Evolutionary conservation across 352 stramenopile species (phyloP).

Genomic region (Thraustochytrium sp.): DNA sequence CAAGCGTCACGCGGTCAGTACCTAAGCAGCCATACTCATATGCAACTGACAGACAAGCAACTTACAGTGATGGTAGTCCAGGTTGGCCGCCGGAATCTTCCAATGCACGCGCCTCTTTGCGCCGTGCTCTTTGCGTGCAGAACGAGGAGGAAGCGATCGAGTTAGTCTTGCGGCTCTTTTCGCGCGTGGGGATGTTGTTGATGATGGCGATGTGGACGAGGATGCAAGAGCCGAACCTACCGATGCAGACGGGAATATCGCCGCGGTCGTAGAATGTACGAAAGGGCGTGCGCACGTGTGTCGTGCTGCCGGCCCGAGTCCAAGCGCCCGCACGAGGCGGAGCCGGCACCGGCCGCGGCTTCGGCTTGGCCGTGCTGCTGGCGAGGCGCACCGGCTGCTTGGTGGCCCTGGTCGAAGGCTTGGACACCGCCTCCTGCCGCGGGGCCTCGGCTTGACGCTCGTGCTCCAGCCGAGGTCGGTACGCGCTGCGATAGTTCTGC

Average conservation of each 20-base stretch:
- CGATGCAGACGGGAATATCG: slow-evolving; percentile 55
- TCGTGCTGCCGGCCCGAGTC: neutral
- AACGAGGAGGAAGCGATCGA: neutral
- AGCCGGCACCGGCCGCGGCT: neutral
- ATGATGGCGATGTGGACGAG: too few relatives aligned
- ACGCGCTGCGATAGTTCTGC: neutral
- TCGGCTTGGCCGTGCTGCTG: slow-evolving; percentile 8
- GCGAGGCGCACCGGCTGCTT: neutral
- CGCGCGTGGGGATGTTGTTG: too few relatives aligned
- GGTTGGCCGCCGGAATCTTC: slow-evolving; percentile 10
- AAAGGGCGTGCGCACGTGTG: neutral
- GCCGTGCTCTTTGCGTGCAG: slow-evolving; percentile 35
- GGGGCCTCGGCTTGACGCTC: neutral
- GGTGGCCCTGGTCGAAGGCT: too few relatives aligned
- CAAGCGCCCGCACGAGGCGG: neutral
- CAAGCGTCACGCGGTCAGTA: slow-evolving; percentile 70
- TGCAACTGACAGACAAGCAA: too few relatives aligned
- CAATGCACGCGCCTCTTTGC: slow-evolving; percentile 27
- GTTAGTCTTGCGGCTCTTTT: too few relatives aligned
- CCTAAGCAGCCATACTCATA: slow-evolving; percentile 52
- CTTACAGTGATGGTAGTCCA: slow-evolving; percentile 48
- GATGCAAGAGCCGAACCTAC: neutral
- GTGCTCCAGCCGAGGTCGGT: neutral
- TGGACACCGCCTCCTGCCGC: too few relatives aligned
- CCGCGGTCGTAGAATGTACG: slow-evolving; percentile 51